Evolutionary conservation across 2,329 filamentous ascomycete genomes (phyloP), one percentile per base, ranked within the genome.

Genomic region (Cladosporium velox): DNA sequence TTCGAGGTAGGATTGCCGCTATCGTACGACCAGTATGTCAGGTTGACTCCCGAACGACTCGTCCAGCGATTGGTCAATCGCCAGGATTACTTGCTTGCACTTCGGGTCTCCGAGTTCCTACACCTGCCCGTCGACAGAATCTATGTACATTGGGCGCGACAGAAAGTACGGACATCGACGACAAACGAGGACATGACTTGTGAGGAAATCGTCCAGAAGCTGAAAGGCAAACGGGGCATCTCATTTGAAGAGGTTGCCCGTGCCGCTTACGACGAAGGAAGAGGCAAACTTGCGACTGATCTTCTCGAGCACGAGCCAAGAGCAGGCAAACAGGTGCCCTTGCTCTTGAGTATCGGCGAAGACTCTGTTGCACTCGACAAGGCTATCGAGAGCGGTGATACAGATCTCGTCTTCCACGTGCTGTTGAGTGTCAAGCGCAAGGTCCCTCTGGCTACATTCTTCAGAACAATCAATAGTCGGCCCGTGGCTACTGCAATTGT

Each of bases 341-440:
- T 99, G 2, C 86, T 99, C 2, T 83, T 99, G 51, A 93, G 87
- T 76, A 97, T 98, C 91, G 93, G 97, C 72, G 93, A 99, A 77
- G 94, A 97, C 70, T 92, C 93, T 70, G 88, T 98, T 49, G 95
- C 95, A 0, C 86, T 99, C 0, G 94, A 98, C 82, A 99, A 98
- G 78, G 94, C 95, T 11, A 92, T 98, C 67, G 93, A 97, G 77
- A 96, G 92, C 67, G 94, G 94, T 21, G 95, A 99, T 75, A 94
- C 93, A 0, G 95, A 99, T 71, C 85, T 99, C 2, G 87, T 97
- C n/a, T 90, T 92, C 72, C 93, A 90, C 74, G 95, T 99, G 5
- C 85, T 99, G 7, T 81, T 96, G 8, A 90, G 94, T 68, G 82
- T 99, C 44, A 95, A 93, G 81, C 92, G 92, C 78, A 97, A 97